A percentile compares a stretch with the other conserved stretches of the same genome.
These are phyloP conservation scores for Pyrenula aspistea DNA, from an alignment of 495 filamentous ascomycete species.

Conservation along the genomic window DNA sequence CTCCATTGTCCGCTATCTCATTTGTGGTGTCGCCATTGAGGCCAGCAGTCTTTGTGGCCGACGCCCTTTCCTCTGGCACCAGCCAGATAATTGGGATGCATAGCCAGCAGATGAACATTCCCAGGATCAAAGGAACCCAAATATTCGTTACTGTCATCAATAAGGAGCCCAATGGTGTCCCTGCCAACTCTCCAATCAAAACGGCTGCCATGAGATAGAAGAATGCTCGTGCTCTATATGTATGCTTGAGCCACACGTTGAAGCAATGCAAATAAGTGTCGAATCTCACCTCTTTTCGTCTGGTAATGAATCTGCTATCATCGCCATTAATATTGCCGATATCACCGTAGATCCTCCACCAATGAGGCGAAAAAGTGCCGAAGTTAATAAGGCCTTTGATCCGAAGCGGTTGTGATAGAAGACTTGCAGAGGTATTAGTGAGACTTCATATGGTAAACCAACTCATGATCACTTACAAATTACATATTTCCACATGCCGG, in stretches of 20 bases:
- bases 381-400: neutral
- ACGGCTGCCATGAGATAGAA: neutral
- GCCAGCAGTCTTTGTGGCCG: neutral
- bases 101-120: neutral
- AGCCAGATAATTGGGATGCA: neutral
- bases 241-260: no score
- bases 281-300: neutral
- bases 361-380: neutral
- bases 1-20: neutral
- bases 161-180: neutral
- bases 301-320: neutral
- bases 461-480: neutral
- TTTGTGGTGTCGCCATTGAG: neutral
- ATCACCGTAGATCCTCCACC: neutral
- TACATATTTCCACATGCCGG: neutral
- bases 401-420: neutral
- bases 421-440: neutral
- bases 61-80: neutral
- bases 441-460: no score
- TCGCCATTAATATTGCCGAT: neutral
- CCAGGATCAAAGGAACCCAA: neutral
- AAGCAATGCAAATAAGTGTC: no score
- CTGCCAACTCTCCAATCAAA: neutral
- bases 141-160: neutral
- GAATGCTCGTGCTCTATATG: neutral